Conservation (phyloP, 192 early-diverging fungal genomes). For the Backusella tuberculispora region DNA sequence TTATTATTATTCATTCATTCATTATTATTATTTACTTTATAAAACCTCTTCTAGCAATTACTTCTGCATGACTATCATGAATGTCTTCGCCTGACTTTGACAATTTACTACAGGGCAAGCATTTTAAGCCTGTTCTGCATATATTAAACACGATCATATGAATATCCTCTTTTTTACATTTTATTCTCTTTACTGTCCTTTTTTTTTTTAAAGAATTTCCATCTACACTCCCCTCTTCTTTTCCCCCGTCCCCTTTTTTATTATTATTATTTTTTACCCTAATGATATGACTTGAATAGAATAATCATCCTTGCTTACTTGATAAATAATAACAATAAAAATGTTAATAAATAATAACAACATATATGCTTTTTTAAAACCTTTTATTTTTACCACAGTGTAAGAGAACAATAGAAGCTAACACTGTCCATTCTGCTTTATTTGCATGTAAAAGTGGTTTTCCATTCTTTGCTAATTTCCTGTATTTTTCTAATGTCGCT, state of each 20-base stretch:
- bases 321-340: not conserved
- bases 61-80: conserved; percentile 89
- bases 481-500: conserved; percentile 58
- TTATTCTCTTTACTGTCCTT: not conserved
- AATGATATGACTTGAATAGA: conserved; percentile 28
- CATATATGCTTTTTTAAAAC: not conserved
- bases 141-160: conserved; percentile 18
- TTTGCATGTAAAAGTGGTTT: conserved; percentile 62
- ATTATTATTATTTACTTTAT: conserved; percentile 58
- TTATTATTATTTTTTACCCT: conserved; percentile 14
- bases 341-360: conserved; percentile 12
- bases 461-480: conserved; percentile 69
- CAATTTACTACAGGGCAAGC: conserved; percentile 64
- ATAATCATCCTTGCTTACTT: conserved; percentile 22
- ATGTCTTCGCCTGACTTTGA: conserved; percentile 64
- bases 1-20: not conserved
- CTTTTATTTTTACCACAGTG: conserved; percentile 12
- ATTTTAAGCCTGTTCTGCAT: conserved; percentile 85
- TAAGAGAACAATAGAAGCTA: conserved; percentile 72
- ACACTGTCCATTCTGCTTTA: conserved; percentile 83
- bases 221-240: too few species aligned
- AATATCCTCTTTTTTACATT: not conserved
- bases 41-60: conserved; percentile 81
- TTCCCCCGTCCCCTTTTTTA: not conserved
- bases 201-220: not conserved